Conservation (phyloP, 1,284 basidiomycete genomes). For the Ganoderma multipileum region DNA sequence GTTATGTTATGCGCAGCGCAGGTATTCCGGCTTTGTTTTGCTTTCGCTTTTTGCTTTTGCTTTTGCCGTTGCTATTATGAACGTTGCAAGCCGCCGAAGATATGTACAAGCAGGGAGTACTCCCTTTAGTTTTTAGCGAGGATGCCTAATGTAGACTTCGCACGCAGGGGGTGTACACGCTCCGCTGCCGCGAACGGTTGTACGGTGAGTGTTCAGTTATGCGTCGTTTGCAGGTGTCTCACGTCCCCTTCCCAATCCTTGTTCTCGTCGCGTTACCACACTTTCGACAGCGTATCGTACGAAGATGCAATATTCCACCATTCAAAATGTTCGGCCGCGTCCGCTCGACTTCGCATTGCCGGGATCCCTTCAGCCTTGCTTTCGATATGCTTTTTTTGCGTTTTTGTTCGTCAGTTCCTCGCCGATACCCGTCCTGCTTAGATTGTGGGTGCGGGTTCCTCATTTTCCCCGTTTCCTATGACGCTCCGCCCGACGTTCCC, state of each 20-base stretch:
- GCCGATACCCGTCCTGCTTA: background rate
- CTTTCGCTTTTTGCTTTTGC: background rate
- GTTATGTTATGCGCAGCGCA: background rate
- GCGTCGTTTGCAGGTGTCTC: background rate
- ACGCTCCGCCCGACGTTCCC: background rate
- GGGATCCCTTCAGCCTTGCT: background rate
- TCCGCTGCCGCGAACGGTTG: slow-evolving; percentile 8
- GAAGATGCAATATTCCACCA: background rate
- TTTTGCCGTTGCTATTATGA: too few species aligned
- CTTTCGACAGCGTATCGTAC: background rate
- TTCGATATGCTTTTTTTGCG: background rate
- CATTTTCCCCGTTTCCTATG: background rate
- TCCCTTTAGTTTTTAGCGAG: slow-evolving; percentile 4
- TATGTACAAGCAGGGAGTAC: slow-evolving; percentile 20
- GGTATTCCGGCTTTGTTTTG: background rate
- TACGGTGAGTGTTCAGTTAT: slow-evolving; percentile 9
- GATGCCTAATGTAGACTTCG: slow-evolving; percentile 20
- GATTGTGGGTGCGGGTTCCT: background rate
- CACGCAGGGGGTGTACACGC: slow-evolving; percentile 12
- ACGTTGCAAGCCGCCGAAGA: slow-evolving; percentile 1
- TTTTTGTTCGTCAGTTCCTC: background rate
- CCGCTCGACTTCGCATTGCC: background rate
- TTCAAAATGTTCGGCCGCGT: background rate
- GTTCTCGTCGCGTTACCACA: background rate
- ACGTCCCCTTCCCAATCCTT: background rate